Evolutionary conservation across 192 early-diverging fungal species (phyloP), one percentile per base, ranked within the genome.

Genomic region (Coemansia sp.): DNA sequence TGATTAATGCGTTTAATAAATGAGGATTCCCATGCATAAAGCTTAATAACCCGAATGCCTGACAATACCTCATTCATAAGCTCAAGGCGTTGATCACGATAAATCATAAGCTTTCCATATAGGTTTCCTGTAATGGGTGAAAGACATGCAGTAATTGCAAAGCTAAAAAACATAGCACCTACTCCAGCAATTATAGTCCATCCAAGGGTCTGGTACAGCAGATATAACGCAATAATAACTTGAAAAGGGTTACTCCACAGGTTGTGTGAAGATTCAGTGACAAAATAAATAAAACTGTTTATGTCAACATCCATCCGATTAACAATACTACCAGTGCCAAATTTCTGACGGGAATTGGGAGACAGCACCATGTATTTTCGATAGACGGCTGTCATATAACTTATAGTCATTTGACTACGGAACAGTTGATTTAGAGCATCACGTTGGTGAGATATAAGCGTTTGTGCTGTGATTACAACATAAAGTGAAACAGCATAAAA

Each of bases 1-100:
- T 82, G 51, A 25, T 59, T 63, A 50, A 90, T 83, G 56, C 75
- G 63, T 4, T 92, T 79, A 59, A 91, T 70, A 64, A 96, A 95
- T 27, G 91, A 83, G 0, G 73, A 74, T 74, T 95, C 96, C 94
- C 94, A 98, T 27, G 96, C 94, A 70, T 96, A 98, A 23, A 98
- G 84, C 74, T 96, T 98, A 83, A 98, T 95, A 20, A 97, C 91
- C 64, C 91, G 91, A 64, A 95, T 94, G 31, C 94, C 96, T 57
- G 90, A 91, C 68, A 98, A 68, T 8, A 92, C 70, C 80, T 98
- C 96, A 71, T 95, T 75, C 84, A 92, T 92, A 51, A 92, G 60
- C 73, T 85, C 88, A 17, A 86, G 87, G 33, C 93, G 78, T 10
- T 52, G 54, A 66, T 94, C 93, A 58, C 94, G 94, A 85, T 92